phyloP scores from a whole-genome alignment of 129 eudicot species.

The Tanacetum coccineum region DNA sequence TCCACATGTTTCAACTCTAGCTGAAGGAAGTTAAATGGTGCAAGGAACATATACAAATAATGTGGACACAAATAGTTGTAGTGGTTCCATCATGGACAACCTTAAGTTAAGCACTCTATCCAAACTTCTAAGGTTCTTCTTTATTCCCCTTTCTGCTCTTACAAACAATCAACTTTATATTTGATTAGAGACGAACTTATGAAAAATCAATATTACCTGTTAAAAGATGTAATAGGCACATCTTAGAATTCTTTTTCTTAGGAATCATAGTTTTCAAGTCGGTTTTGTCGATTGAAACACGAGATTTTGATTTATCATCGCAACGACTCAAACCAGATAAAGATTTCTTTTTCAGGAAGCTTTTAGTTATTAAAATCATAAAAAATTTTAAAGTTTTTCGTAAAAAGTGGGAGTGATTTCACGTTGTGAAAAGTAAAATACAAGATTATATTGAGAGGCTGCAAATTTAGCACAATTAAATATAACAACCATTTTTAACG shows the following conservation, averaged over 20 bases:
- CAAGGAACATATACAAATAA: constrained; percentile 15
- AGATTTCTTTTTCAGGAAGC: too few species aligned
- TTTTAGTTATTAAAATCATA: too few species aligned
- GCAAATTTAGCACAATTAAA: constrained; percentile 5
- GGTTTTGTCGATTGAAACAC: background rate
- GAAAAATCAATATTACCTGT: too few species aligned
- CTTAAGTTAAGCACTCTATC: constrained; percentile 21
- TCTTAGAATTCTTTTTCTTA: too few species aligned
- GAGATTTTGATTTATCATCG: too few species aligned
- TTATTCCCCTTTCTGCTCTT: constrained; percentile 13
- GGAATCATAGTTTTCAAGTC: background rate
- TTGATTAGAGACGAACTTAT: too few species aligned
- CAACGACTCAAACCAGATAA: too few species aligned
- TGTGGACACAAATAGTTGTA: constrained; percentile 30
- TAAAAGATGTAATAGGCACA: background rate
- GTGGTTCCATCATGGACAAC: constrained; percentile 24
- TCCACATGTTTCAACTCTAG: constrained; percentile 23
- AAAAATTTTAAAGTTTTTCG: too few species aligned
- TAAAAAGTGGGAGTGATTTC: too few species aligned
- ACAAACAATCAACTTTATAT: constrained; percentile 12
- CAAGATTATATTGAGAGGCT: background rate
- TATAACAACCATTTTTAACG: constrained; percentile 1
- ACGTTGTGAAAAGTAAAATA: too few species aligned
- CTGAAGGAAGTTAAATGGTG: constrained; percentile 24
- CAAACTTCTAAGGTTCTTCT: constrained; percentile 30